These are phyloP conservation scores for Oryza coarctata DNA, from an alignment of 176 grass and related monocot genomes.

Conservation along the genomic window DNA sequence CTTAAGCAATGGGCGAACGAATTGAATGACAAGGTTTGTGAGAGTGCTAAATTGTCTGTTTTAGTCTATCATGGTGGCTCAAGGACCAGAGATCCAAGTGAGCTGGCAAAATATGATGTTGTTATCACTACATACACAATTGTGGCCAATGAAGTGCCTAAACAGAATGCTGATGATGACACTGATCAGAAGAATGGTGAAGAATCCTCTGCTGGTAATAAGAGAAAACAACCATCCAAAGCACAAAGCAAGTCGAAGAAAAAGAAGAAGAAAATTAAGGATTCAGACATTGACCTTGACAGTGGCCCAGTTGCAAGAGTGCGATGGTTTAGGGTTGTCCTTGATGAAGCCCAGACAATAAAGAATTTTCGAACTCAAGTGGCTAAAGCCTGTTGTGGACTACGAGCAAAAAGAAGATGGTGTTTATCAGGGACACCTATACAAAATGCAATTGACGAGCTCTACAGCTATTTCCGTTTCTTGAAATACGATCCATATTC, in stretches of 20 bases:
- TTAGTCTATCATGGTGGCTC: constrained; percentile 95
- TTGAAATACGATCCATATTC: constrained; percentile 95
- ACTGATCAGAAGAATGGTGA: constrained; percentile 69
- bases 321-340: constrained; percentile 93
- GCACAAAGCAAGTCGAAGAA: constrained; percentile 56
- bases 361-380: constrained; percentile 93
- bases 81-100: constrained; percentile 80
- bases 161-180: constrained; percentile 76
- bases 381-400: constrained; percentile 84
- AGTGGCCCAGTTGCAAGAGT: constrained; percentile 92
- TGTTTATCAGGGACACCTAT: constrained; percentile 99
- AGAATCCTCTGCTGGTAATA: constrained; percentile 69
- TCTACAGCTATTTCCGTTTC: constrained; percentile 97
- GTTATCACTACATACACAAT: constrained; percentile 97
- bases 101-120: constrained; percentile 89
- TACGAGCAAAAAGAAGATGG: constrained; percentile 96
- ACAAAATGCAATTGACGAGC: constrained; percentile 95
- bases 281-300: constrained; percentile 52
- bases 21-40: constrained; percentile 70
- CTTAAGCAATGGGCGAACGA: constrained; percentile 91
- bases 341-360: constrained; percentile 99
- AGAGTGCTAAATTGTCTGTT: constrained; percentile 73
- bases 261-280: constrained; percentile 72
- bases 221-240: constrained; percentile 55
- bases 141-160: constrained; percentile 95